A percentile compares a stretch with the other conserved stretches of the same genome.
Evolutionary conservation across 257 asterid genomes (phyloP).

Genomic region (Hygrophila difformis): DNA sequence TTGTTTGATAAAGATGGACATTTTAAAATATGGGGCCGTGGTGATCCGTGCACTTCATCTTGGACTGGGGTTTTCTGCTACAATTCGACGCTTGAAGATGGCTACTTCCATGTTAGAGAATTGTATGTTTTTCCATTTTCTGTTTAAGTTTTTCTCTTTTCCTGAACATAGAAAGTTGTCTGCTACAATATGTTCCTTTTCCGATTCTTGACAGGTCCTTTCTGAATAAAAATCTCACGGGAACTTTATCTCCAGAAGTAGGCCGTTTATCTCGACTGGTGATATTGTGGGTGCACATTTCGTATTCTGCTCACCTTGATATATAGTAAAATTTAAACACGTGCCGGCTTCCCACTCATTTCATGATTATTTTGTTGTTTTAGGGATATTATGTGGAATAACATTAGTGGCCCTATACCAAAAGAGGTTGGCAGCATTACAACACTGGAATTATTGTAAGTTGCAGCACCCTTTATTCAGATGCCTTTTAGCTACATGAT

Average conservation of each 20-base stretch:
- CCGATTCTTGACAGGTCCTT: not conserved
- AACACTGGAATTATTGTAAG: slow-evolving; percentile 63
- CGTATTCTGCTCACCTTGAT: not conserved
- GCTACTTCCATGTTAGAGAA: slow-evolving; percentile 59
- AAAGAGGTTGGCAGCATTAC: slow-evolving; percentile 74
- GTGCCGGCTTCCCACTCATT: not conserved
- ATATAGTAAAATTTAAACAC: not conserved
- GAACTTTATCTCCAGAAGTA: not conserved
- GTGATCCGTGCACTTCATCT: slow-evolving; percentile 66
- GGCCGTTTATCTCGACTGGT: not conserved
- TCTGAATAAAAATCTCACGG: not conserved
- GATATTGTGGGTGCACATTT: not conserved
- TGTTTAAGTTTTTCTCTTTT: not conserved
- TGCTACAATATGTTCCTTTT: not conserved
- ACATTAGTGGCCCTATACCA: slow-evolving; percentile 69
- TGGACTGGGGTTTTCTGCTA: slow-evolving; percentile 72
- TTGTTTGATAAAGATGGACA: slow-evolving; percentile 45
- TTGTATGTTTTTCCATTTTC: slow-evolving; percentile 39
- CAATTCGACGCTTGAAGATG: slow-evolving; percentile 41
- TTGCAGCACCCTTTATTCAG: not conserved
- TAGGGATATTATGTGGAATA: slow-evolving; percentile 67
- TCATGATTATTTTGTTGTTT: not conserved
- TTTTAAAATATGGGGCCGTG: slow-evolving; percentile 51
- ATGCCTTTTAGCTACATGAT: not conserved
- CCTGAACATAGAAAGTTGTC: not conserved